Evolutionary conservation across 2,329 filamentous ascomycete species (phyloP).

Genomic region (Epichloe bromicola): DNA sequence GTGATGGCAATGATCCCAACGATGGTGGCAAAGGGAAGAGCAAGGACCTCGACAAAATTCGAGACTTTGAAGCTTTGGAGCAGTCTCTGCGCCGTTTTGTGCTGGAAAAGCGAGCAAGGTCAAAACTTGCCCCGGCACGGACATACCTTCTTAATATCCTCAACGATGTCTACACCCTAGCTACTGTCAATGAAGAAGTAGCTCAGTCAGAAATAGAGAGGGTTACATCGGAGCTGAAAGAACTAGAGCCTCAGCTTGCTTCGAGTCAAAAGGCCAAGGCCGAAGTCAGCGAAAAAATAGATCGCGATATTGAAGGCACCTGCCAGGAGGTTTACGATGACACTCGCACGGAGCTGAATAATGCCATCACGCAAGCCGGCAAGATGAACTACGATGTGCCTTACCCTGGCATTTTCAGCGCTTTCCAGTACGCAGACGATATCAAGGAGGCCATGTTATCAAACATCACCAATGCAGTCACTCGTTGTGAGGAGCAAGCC

Average conservation of each 20-base stretch:
- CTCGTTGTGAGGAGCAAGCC: conserved; percentile 74
- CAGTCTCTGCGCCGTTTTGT: conserved; percentile 84
- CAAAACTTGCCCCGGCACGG: conserved; percentile 88
- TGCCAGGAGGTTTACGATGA: conserved; percentile 77
- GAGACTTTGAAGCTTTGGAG: conserved; percentile 83
- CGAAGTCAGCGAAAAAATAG: conserved; percentile 70
- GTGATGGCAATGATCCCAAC: conserved; percentile 39
- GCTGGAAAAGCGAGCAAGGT: conserved; percentile 85
- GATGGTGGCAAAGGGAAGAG: conserved; percentile 59
- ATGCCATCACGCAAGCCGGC: conserved; percentile 65
- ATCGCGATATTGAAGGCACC: conserved; percentile 70
- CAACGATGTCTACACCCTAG: conserved; percentile 71
- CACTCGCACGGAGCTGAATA: conserved; percentile 61
- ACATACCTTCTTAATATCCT: conserved; percentile 92
- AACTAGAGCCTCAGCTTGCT: conserved; percentile 76
- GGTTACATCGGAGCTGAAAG: conserved; percentile 64
- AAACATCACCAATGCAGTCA: conserved; percentile 68
- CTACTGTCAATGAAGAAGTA: conserved; percentile 76
- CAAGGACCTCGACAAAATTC: conserved; percentile 76
- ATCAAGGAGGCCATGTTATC: conserved; percentile 85
- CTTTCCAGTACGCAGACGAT: conserved; percentile 87
- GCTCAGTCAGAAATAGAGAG: conserved; percentile 74
- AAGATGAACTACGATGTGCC: conserved; percentile 67
- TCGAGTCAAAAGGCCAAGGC: conserved; percentile 66
- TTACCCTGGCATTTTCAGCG: conserved; percentile 74